phyloP scores from a whole-genome alignment of 1,284 basidiomycete species.

The Fomitopsis schrenkii region DNA sequence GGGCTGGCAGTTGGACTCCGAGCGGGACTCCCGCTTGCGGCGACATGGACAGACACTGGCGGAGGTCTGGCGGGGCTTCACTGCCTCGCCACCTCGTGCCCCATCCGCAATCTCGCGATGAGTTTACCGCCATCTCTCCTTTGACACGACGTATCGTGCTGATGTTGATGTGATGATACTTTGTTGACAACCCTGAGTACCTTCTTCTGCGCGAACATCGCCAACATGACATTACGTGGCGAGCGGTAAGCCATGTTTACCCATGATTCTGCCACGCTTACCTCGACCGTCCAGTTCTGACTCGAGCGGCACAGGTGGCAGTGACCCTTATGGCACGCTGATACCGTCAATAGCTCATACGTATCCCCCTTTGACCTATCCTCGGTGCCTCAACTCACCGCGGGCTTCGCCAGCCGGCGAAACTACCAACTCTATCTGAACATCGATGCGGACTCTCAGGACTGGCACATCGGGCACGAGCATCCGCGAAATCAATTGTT shows the following conservation, averaged over 20 bases:
- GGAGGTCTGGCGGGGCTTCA: not conserved
- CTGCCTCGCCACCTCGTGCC: not conserved
- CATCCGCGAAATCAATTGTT: not conserved
- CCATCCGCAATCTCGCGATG: not conserved
- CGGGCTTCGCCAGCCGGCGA: not conserved
- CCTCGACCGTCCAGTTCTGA: not conserved
- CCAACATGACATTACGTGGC: not conserved
- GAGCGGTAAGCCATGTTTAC: not conserved
- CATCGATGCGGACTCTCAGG: not conserved
- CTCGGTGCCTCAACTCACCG: not conserved
- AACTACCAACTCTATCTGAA: not conserved
- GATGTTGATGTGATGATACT: not conserved
- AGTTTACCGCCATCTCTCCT: not conserved
- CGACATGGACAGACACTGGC: not conserved
- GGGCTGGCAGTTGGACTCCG: not conserved
- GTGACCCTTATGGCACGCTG: too few species aligned
- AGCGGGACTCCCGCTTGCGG: not conserved
- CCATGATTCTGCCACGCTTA: not conserved
- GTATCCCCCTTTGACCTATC: not conserved
- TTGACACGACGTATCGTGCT: not conserved
- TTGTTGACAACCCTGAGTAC: not conserved
- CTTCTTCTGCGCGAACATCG: not conserved
- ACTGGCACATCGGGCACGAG: not conserved
- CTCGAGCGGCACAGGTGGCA: not conserved
- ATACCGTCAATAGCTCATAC: not conserved